Percentiles rank a stretch among this genome's conserved stretches.
Conservation (phyloP, 495 filamentous ascomycete species). For the Daldinia bambusicola region DNA sequence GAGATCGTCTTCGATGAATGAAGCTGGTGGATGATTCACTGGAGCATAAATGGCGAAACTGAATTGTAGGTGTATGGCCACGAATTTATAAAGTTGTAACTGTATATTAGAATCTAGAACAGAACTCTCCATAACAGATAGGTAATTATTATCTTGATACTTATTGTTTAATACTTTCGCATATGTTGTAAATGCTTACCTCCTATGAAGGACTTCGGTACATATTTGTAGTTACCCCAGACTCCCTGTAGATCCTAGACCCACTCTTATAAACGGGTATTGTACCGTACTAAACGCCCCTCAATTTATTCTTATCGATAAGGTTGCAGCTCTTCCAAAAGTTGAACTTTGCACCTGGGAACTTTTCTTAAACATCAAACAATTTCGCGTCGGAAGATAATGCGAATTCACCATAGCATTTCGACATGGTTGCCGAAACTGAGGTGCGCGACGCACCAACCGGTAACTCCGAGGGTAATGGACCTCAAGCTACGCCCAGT, state of each 20-base stretch:
- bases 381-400: slow-evolving; percentile 6
- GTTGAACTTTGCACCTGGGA: background rate
- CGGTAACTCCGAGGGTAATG: background rate
- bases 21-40: background rate
- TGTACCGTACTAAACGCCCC: background rate
- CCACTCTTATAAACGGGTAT: no score
- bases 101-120: background rate
- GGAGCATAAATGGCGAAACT: no score
- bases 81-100: background rate
- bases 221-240: no score
- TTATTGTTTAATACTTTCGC: no score
- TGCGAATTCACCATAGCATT: slow-evolving; percentile 32
- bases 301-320: slow-evolving; percentile 31
- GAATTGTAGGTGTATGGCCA: background rate
- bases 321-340: background rate
- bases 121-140: background rate
- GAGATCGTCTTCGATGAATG: slow-evolving; percentile 43
- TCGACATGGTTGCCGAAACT: slow-evolving; percentile 35
- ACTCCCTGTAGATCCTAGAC: no score
- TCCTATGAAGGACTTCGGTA: no score
- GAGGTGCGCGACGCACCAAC: slow-evolving; percentile 15
- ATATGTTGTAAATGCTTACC: no score
- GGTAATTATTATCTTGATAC: no score
- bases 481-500: slow-evolving; percentile 6
- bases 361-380: slow-evolving; percentile 16